Evolutionary conservation across 139 green algal species (phyloP), one percentile per base, ranked within the genome.

Genomic region (Micractinium sp.): DNA sequence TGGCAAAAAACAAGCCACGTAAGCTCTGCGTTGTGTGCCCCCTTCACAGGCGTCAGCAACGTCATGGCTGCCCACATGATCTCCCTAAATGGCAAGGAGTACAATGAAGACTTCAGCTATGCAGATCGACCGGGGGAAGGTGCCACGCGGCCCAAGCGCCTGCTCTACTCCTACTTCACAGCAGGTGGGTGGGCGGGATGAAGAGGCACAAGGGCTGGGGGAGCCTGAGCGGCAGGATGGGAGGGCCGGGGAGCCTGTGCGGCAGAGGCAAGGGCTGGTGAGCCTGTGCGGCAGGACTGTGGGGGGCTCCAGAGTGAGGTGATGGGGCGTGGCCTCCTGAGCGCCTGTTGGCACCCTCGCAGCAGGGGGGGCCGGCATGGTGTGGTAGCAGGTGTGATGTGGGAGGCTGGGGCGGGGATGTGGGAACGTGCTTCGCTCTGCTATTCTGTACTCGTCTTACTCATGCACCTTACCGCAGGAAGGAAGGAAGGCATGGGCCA

Each of bases 51-150:
- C 71, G 94, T 97, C 36, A 96, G 90, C 83, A 99, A 99, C 88
- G 92, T 99, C 69, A 99, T 99, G 96, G 97, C 96, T 19, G 95
- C 96, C 0, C 95, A 99, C 89, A 98, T 98, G 90, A 91, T 98
- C 13, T 94, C 93, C 31, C 95, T 94, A 3, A 93, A 91, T 20
- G 89, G 94, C 9, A 69, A 66, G 35, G 92, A 94, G 79, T 93
- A 91, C 88, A 73, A 87, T n/a, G 61, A 53, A 1, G 88, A 91
- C 4, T 82, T 81, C 56, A 85, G n/a, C 67, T 63, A 69, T 15
- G 63, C 88, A 23, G 67, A 63, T 15, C 4, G 41, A 31, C 35
- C 88, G 7, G 36, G 36, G 16, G 73, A n/a, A 31, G 56, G 33
- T 39, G 89, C 85, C 27, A 14, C 39, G 91, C 27, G 96, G 83